Evolutionary conservation across 2,329 filamentous ascomycete genomes (phyloP).

Genomic region (Hypocreales sp.): DNA sequence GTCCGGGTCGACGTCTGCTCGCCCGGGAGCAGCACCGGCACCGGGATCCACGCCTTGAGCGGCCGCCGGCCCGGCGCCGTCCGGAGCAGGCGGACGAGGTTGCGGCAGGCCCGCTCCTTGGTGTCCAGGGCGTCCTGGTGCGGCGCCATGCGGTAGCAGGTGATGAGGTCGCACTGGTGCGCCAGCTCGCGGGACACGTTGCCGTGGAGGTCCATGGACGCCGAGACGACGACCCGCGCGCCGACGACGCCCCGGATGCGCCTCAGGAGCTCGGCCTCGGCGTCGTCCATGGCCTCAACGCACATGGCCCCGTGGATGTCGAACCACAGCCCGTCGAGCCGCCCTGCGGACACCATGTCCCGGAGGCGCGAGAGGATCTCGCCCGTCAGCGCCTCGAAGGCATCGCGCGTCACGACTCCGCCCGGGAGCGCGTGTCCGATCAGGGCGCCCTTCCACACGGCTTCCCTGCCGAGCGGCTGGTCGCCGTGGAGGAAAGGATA

Average conservation of each 20-base stretch:
- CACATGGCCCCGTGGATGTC: conserved; percentile 42
- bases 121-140: conserved; percentile 34
- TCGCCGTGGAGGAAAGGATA: conserved; percentile 28
- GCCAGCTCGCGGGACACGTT: conserved; percentile 33
- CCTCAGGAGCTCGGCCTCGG: conserved; percentile 28
- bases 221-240: conserved; percentile 28
- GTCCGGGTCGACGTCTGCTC: conserved; percentile 39
- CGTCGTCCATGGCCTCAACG: conserved; percentile 31
- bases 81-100: conserved; percentile 25
- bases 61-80: conserved; percentile 17
- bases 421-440: conserved; percentile 36
- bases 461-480: conserved; percentile 22
- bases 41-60: conserved; percentile 34
- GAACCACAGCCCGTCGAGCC: conserved; percentile 34
- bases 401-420: conserved; percentile 26
- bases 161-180: conserved; percentile 33
- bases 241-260: conserved; percentile 30
- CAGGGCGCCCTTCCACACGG: conserved; percentile 32
- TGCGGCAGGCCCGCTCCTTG: conserved; percentile 32
- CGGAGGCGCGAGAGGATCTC: conserved; percentile 24
- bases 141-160: conserved; percentile 36
- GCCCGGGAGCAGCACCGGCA: conserved; percentile 34
- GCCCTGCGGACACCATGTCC: conserved; percentile 15
- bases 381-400: conserved; percentile 26
- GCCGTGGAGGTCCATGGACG: conserved; percentile 40